phyloP scores from a whole-genome alignment of 768 basidiomycete species.

The Saitozyma podzolica region DNA sequence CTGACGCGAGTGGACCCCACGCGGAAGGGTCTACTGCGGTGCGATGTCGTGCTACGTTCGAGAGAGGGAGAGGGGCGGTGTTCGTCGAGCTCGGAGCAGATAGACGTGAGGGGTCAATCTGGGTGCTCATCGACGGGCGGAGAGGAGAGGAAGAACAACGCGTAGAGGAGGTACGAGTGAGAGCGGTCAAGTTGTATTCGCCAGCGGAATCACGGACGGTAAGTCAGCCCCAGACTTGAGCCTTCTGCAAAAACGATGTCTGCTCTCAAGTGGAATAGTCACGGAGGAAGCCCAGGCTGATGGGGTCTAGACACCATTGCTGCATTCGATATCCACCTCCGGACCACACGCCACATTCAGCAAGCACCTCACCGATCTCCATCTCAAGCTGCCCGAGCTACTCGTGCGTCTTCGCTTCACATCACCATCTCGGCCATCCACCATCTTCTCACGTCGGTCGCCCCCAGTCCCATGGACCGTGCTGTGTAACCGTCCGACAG shows the following conservation, averaged over 20 bases:
- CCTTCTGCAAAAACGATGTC: not conserved
- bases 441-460: no score
- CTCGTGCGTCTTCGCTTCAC: not conserved
- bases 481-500: no score
- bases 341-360: not conserved
- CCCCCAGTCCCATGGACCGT: no score
- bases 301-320: not conserved
- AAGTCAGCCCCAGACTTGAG: not conserved
- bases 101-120: not conserved
- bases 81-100: not conserved
- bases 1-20: no score
- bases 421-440: not conserved
- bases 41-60: not conserved
- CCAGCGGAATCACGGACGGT: not conserved
- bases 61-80: not conserved
- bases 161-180: not conserved
- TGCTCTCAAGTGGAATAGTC: not conserved
- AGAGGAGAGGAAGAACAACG: not conserved
- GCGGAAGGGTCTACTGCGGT: not conserved
- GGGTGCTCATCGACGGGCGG: not conserved
- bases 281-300: not conserved
- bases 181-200: not conserved
- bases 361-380: not conserved
- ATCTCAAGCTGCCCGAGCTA: not conserved
- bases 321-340: not conserved